Evolutionary conservation across 2,329 filamentous ascomycete genomes (phyloP).

Genomic region (Fusarium sp.): DNA sequence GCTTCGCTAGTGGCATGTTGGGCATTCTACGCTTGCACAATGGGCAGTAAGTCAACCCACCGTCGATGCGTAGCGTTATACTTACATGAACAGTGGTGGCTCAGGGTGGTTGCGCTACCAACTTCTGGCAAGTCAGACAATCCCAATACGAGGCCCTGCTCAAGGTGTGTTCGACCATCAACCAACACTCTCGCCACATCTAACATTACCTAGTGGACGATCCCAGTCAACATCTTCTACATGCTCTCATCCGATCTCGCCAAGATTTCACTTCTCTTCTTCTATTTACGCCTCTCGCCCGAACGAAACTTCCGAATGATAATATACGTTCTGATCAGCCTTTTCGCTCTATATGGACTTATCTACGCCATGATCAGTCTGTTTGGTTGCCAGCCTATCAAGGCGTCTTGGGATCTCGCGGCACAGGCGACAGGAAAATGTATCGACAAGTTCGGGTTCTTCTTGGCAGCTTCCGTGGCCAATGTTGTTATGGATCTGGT

Average conservation of each 20-base stretch:
- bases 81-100: conserved; percentile 23
- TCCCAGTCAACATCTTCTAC: conserved; percentile 43
- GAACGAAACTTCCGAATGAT: conserved; percentile 32
- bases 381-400: conserved; percentile 38
- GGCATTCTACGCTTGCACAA: conserved; percentile 39
- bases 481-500: conserved; percentile 41
- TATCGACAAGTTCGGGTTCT: conserved; percentile 41
- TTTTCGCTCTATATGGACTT: conserved; percentile 31
- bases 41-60: conserved; percentile 30
- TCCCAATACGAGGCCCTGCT: conserved; percentile 25
- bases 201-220: conserved; percentile 31
- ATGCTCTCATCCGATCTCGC: conserved; percentile 41
- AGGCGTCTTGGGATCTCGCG: conserved; percentile 38
- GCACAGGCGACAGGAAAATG: conserved; percentile 37
- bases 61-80: fast-evolving
- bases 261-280: conserved; percentile 40
- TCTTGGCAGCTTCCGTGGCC: conserved; percentile 39
- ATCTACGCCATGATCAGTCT: conserved; percentile 41
- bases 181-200: fast-evolving
- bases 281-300: conserved; percentile 38
- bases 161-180: background rate
- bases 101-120: conserved; percentile 31
- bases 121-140: conserved; percentile 38
- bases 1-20: conserved; percentile 37
- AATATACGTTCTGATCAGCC: conserved; percentile 9